Conservation (phyloP, 2,329 filamentous ascomycete genomes). For the Diplodia mutila region DNA sequence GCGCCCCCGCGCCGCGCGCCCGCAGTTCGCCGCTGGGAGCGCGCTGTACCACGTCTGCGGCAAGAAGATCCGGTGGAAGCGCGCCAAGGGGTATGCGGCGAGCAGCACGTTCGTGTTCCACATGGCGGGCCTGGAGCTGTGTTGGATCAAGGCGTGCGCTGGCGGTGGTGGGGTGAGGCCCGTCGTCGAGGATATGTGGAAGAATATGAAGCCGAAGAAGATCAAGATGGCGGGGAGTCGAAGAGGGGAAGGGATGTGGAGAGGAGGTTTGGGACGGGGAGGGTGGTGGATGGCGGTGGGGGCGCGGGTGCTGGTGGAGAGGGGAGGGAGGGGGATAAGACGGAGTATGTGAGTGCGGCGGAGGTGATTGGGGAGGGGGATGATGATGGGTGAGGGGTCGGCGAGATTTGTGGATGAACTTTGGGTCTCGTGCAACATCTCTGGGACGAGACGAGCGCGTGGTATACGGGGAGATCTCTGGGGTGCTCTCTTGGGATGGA, state of each 20-base stretch:
- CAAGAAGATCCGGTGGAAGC: background rate
- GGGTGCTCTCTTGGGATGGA: background rate
- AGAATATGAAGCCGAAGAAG: constrained; percentile 39
- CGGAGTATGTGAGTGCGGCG: background rate
- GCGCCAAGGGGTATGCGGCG: constrained; percentile 25
- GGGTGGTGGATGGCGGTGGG: background rate
- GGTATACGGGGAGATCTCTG: no score
- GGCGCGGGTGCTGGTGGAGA: background rate
- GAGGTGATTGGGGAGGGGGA: background rate
- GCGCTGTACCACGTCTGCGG: constrained; percentile 40
- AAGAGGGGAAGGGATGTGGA: background rate
- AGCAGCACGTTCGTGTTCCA: constrained; percentile 39
- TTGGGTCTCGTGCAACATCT: no score
- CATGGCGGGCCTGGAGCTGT: constrained; percentile 48
- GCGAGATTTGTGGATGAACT: background rate
- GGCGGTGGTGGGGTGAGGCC: constrained; percentile 2
- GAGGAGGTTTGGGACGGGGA: background rate
- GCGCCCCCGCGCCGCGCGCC: no score
- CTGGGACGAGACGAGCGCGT: background rate
- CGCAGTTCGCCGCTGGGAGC: constrained; percentile 43
- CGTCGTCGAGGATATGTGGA: constrained; percentile 33
- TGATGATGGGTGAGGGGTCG: background rate
- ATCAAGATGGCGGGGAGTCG: constrained; percentile 30
- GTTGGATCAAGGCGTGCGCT: constrained; percentile 39
- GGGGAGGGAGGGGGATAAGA: background rate